These are phyloP conservation scores for Tricholoma saponaceum DNA, from an alignment of 768 basidiomycete genomes.

Conservation along the genomic window DNA sequence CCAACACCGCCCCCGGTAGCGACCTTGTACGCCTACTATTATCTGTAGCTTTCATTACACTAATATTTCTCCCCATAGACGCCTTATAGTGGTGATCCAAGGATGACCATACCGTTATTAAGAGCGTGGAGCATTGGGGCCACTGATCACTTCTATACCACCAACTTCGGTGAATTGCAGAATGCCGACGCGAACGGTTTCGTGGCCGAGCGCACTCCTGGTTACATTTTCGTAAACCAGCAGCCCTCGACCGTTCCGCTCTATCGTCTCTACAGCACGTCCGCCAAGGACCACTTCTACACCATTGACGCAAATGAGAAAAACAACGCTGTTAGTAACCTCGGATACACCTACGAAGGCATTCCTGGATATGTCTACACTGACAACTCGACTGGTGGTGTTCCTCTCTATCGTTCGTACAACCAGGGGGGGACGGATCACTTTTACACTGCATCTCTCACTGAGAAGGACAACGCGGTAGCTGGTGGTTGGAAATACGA, in stretches of 20 bases:
- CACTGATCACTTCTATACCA: conserved; percentile 19
- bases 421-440: conserved; percentile 15
- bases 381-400: conserved; percentile 5
- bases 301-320: conserved; percentile 11
- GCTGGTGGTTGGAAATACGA: conserved; percentile 17
- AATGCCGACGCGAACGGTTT: conserved; percentile 9
- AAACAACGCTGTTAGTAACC: conserved; percentile 5
- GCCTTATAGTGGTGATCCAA: neutral
- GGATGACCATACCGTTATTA: neutral
- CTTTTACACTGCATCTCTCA: conserved; percentile 16
- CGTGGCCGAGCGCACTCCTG: conserved; percentile 13
- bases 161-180: conserved; percentile 14
- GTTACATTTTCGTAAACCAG: conserved; percentile 10
- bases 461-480: conserved; percentile 16
- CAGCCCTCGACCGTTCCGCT: conserved; percentile 17
- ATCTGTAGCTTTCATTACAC: too few species aligned
- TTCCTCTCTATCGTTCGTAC: conserved; percentile 16
- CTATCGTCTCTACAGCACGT: conserved; percentile 14
- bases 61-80: too few species aligned
- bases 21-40: too few species aligned
- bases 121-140: conserved; percentile 15
- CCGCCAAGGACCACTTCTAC: conserved; percentile 14
- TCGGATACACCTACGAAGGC: conserved; percentile 18
- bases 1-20: too few species aligned
- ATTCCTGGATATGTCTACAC: conserved; percentile 14